Evolutionary conservation across 768 basidiomycete genomes (phyloP).

Genomic region (Termitomyces heimii): DNA sequence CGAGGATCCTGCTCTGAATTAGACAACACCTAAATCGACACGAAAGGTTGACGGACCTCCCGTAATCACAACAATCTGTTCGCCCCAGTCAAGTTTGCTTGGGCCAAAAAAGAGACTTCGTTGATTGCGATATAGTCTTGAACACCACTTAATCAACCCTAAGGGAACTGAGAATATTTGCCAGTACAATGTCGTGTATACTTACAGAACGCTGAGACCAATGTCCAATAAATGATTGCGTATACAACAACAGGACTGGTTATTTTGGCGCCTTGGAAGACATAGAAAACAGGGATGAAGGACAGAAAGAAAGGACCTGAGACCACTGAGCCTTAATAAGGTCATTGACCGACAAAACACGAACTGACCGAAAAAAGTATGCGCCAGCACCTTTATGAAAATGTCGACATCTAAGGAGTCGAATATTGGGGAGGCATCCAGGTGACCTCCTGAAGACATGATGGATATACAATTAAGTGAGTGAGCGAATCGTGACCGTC

Average conservation of each 20-base stretch:
- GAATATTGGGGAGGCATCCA: constrained; percentile 47
- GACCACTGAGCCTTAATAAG: constrained; percentile 5
- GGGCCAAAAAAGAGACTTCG: constrained; percentile 58
- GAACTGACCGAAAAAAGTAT: constrained; percentile 73
- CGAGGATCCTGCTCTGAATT: constrained; percentile 55
- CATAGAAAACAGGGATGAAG: constrained; percentile 74
- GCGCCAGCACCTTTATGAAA: constrained; percentile 68
- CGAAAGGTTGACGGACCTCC: constrained; percentile 55
- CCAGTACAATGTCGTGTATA: constrained; percentile 8
- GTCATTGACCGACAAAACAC: neutral
- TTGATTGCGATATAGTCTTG: constrained; percentile 71
- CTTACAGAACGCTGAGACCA: constrained; percentile 66
- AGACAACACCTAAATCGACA: neutral
- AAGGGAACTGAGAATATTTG: neutral
- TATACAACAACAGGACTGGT: constrained; percentile 46
- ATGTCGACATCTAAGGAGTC: constrained; percentile 75
- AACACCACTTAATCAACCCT: constrained; percentile 72
- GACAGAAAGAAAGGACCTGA: constrained; percentile 81
- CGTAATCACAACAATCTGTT: constrained; percentile 87
- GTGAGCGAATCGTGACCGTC: constrained; percentile 15
- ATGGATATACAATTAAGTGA: constrained; percentile 2
- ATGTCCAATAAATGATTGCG: constrained; percentile 50
- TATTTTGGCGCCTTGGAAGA: constrained; percentile 59
- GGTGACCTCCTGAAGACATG: constrained; percentile 12
- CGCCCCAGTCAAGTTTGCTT: constrained; percentile 69